phyloP scores from a whole-genome alignment of 192 early-diverging fungal genomes.

The Linnemannia hyalina region DNA sequence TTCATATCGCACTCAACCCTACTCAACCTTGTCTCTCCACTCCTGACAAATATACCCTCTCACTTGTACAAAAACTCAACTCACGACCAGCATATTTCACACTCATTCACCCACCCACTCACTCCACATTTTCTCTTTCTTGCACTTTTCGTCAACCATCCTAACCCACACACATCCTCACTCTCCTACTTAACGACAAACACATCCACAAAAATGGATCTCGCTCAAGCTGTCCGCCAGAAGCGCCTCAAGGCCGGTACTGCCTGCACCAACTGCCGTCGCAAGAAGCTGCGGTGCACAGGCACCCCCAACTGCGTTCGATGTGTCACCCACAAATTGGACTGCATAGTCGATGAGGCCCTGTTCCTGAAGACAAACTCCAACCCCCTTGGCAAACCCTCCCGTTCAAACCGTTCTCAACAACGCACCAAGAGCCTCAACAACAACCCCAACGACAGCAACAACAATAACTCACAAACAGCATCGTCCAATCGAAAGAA shows the following conservation, averaged over 20 bases:
- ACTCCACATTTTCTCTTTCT: background rate
- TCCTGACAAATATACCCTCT: background rate
- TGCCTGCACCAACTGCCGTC: slow-evolving; percentile 21
- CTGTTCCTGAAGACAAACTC: slow-evolving; percentile 15
- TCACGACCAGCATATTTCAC: background rate
- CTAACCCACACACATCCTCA: background rate
- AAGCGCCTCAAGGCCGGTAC: slow-evolving; percentile 22
- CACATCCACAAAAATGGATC: background rate
- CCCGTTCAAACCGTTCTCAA: background rate
- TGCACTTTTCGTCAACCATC: background rate
- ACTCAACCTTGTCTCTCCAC: background rate
- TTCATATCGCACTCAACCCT: background rate
- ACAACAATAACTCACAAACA: background rate
- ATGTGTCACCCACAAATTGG: slow-evolving; percentile 15
- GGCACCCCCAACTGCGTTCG: slow-evolving; percentile 20
- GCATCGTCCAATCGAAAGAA: background rate
- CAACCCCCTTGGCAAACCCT: background rate
- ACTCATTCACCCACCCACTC: background rate
- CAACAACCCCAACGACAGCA: background rate
- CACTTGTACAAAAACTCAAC: background rate
- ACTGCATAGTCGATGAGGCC: slow-evolving; percentile 12
- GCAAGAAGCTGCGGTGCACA: slow-evolving; percentile 15
- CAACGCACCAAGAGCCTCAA: background rate
- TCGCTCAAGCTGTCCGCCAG: slow-evolving; percentile 9
- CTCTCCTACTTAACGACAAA: background rate